phyloP scores from a whole-genome alignment of 805 yeast species.

The Candida tallmaniae region DNA sequence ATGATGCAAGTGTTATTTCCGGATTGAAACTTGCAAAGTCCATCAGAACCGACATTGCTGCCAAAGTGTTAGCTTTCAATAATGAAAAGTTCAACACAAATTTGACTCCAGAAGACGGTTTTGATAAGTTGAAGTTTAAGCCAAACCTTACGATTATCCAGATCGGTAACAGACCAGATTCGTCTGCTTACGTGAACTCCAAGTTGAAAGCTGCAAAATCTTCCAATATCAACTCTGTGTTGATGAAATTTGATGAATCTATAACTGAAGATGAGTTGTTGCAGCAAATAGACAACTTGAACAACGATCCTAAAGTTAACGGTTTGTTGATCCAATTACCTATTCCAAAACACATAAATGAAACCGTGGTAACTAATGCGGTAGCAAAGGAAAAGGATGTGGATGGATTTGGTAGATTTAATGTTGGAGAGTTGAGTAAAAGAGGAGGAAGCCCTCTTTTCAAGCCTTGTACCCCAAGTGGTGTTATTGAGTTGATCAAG shows the following conservation, averaged over 20 bases:
- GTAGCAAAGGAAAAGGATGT: constrained; percentile 86
- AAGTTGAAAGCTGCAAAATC: constrained; percentile 86
- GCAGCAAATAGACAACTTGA: constrained; percentile 55
- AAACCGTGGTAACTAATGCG: constrained; percentile 71
- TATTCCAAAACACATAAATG: constrained; percentile 61
- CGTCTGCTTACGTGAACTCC: constrained; percentile 86
- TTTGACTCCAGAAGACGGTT: constrained; percentile 13
- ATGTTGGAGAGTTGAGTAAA: constrained; percentile 87
- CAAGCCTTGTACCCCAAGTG: constrained; percentile 94
- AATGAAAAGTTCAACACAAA: constrained; percentile 17
- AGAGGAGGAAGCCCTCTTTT: constrained; percentile 79
- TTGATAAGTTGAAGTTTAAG: constrained; percentile 43
- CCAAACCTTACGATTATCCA: constrained; percentile 84
- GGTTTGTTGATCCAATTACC: constrained; percentile 88
- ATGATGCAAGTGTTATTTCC: constrained; percentile 22
- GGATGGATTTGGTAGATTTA: constrained; percentile 88
- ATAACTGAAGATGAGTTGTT: constrained; percentile 59
- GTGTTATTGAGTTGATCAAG: constrained; percentile 76
- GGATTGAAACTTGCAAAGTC: constrained; percentile 39
- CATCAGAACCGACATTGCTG: constrained; percentile 34
- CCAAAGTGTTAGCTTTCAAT: constrained; percentile 36
- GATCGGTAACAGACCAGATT: constrained; percentile 87
- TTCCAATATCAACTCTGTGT: constrained; percentile 67
- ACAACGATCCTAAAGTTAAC: constrained; percentile 71
- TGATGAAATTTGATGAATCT: constrained; percentile 60